phyloP scores from a whole-genome alignment of 2,329 filamentous ascomycete species.

The Penicillium italicum region DNA sequence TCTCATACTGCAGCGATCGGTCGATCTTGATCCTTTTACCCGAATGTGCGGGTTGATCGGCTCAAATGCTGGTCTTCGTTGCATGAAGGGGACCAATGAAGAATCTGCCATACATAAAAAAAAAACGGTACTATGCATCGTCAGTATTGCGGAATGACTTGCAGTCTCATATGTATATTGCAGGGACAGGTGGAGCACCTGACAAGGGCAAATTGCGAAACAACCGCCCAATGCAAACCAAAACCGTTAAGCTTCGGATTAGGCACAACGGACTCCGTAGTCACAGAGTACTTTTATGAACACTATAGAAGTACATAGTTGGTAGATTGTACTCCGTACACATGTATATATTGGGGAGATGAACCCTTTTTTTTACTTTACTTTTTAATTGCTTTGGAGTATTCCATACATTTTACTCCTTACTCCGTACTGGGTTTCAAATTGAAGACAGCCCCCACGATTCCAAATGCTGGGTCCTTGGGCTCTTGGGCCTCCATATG shows the following conservation, averaged over 20 bases:
- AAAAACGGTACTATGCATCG: constrained; percentile 8
- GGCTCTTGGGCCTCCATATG: neutral
- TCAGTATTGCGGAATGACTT: constrained; percentile 15
- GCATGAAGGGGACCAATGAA: constrained; percentile 17
- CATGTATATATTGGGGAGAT: neutral
- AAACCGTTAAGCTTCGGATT: constrained; percentile 10
- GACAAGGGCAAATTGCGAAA: neutral
- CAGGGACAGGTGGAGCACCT: constrained; percentile 21
- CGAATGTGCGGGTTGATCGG: constrained; percentile 22
- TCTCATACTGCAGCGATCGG: constrained; percentile 13
- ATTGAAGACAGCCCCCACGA: constrained; percentile 3
- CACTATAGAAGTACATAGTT: neutral
- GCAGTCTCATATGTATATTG: constrained; percentile 18
- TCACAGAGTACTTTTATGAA: neutral
- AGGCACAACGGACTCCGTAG: too few species aligned
- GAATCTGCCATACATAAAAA: neutral
- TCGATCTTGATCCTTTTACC: constrained; percentile 17
- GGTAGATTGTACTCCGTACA: neutral
- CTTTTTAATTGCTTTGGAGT: neutral
- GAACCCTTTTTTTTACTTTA: neutral
- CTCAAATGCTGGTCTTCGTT: constrained; percentile 21
- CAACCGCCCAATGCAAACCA: neutral
- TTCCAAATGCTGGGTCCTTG: neutral
- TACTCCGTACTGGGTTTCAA: constrained; percentile 13
- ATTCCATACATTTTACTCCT: neutral